Base-by-base conservation (phyloP, 257 asterid genomes). In the Vinca minor region DNA sequence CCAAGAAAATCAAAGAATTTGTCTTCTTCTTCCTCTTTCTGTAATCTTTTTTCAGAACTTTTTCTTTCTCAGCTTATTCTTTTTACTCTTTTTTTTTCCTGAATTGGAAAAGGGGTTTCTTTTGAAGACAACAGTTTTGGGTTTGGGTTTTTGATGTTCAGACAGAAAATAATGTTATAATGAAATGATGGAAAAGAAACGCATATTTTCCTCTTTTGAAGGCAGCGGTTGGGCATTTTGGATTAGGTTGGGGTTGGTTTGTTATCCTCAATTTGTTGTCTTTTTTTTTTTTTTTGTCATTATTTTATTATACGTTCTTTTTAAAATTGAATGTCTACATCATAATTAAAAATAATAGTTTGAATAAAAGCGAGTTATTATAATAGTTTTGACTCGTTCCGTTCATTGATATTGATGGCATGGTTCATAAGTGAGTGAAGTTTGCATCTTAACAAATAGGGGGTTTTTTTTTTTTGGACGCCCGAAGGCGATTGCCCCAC, bases 131-230 rank as follows among this genome's bases (percentile, higher is more conserved):
- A 64, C 66, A n/a, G n/a, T n/a, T n/a, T n/a, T n/a, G n/a, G 38
- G 54, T 70, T 71, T 67, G 39, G 62, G 62, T 39, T 63, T n/a
- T 60, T 53, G 65, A 75, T 75, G 67, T 68, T 69, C 78, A 44
- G 73, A 70, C 63, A 73, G 57, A 67, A 68, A 65, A 76, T 76
- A 72, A n/a, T n/a, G n/a, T n/a, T n/a, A n/a, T n/a, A n/a, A 71
- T 69, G 75, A 58, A 62, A 29, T 44, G 59, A 21, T 66, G 29
- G 31, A 66, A 76, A 56, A 41, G 71, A 63, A 69, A 2, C 64
- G 77, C 68, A 41, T 49, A 34, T 35, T 50, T 57, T 64, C 25
- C 52, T 15, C 17, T 75, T 62, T 41, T 15, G 67, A 68, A 70
- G 69, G 64, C 69, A 65, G 69, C 38, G 54, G 65, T 26, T 59